phyloP scores from a whole-genome alignment of 1,284 basidiomycete species.

The Ceratobasidium theobromae region DNA sequence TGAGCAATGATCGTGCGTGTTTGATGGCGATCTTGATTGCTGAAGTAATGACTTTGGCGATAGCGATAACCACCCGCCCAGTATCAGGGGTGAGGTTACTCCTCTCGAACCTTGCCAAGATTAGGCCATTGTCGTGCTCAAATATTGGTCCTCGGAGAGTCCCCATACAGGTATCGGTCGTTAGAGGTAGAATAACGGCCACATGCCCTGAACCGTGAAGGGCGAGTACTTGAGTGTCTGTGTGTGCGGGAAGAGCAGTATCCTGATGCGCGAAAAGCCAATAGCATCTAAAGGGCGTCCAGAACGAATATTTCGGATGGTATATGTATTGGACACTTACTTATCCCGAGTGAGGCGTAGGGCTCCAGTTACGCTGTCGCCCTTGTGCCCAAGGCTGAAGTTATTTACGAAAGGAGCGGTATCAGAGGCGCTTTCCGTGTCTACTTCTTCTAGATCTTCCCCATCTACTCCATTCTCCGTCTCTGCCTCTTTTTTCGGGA shows the following conservation, averaged over 20 bases:
- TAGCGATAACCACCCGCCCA: slow-evolving; percentile 6
- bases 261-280: slow-evolving; percentile 33
- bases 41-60: slow-evolving; percentile 20
- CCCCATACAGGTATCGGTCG: slow-evolving; percentile 31
- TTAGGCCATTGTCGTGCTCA: slow-evolving; percentile 7
- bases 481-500: no score
- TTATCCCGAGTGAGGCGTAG: slow-evolving; percentile 14
- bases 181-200: slow-evolving; percentile 28
- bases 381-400: slow-evolving; percentile 3
- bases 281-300: slow-evolving; percentile 28
- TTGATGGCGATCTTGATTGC: slow-evolving; percentile 22
- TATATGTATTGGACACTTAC: background rate
- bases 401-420: background rate
- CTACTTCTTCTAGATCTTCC: no score
- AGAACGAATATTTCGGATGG: background rate
- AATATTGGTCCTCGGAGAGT: slow-evolving; percentile 32
- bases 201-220: slow-evolving; percentile 20
- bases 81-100: background rate
- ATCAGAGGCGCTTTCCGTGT: background rate
- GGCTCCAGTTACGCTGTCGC: background rate
- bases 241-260: slow-evolving; percentile 5
- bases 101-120: slow-evolving; percentile 28
- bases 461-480: no score
- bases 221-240: slow-evolving; percentile 33
- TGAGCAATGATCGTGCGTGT: slow-evolving; percentile 15